These are phyloP conservation scores for Barnettozyma salicaria DNA, from an alignment of 805 yeast species.

Conservation along the genomic window DNA sequence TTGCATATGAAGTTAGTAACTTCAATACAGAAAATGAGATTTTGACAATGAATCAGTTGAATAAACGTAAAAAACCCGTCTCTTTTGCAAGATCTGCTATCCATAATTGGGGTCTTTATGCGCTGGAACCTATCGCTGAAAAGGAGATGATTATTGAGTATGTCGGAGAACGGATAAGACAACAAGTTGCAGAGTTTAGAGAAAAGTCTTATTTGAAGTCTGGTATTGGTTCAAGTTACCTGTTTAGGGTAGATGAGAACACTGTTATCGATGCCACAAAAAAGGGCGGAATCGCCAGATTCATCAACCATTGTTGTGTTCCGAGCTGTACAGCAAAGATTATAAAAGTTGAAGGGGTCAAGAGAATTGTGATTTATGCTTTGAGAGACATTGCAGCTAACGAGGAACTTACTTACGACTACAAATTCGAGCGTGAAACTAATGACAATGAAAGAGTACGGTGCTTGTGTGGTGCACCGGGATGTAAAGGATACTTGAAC, in stretches of 20 bases:
- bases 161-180: slow-evolving; percentile 91
- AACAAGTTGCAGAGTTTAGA: slow-evolving; percentile 88
- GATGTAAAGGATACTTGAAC: slow-evolving; percentile 88
- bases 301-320: slow-evolving; percentile 94
- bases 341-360: slow-evolving; percentile 88
- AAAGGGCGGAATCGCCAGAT: slow-evolving; percentile 94
- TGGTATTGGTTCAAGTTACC: slow-evolving; percentile 92
- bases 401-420: slow-evolving; percentile 93
- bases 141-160: slow-evolving; percentile 97
- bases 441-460: slow-evolving; percentile 83
- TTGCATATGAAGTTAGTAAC: slow-evolving; percentile 84
- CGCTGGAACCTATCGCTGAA: slow-evolving; percentile 91
- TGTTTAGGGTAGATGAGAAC: slow-evolving; percentile 88
- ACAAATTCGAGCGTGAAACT: slow-evolving; percentile 87
- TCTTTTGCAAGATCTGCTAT: slow-evolving; percentile 96
- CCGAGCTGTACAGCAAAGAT: slow-evolving; percentile 98
- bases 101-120: slow-evolving; percentile 97
- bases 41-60: slow-evolving; percentile 76
- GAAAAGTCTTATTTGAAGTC: slow-evolving; percentile 80
- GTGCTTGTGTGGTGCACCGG: slow-evolving; percentile 93
- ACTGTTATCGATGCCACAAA: slow-evolving; percentile 97
- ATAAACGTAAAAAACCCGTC: slow-evolving; percentile 87
- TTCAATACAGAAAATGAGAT: slow-evolving; percentile 80
- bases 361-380: slow-evolving; percentile 93
- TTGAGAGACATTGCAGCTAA: slow-evolving; percentile 79